A percentile compares a stretch with the other conserved stretches of the same genome.
phyloP scores from a whole-genome alignment of 306 rosid genomes.

The Corylus avellana region DNA sequence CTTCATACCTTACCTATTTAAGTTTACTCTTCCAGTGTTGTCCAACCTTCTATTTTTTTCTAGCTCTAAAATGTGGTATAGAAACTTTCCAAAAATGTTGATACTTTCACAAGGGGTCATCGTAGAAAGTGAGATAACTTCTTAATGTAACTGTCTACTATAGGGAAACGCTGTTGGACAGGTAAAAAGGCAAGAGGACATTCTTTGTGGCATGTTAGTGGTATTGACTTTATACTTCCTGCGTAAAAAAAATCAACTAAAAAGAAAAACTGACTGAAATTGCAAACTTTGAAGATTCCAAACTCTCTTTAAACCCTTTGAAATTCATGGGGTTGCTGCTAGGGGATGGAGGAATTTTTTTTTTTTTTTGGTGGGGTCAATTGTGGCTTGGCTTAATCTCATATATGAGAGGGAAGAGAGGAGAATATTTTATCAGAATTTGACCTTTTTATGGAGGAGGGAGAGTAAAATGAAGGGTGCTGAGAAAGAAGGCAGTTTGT shows the following conservation, averaged over 20 bases:
- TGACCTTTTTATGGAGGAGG: not conserved
- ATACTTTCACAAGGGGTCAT: not conserved
- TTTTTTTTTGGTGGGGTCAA: not conserved
- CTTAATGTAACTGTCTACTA: not conserved
- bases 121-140: not conserved
- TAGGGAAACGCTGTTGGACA: not conserved
- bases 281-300: not conserved
- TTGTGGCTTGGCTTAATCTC: not conserved
- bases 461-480: not conserved
- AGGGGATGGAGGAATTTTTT: not conserved
- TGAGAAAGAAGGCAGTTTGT: not conserved
- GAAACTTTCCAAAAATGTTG: not conserved
- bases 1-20: not conserved
- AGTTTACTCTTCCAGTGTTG: not conserved
- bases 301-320: not conserved
- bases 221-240: not conserved
- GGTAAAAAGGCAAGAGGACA: not conserved
- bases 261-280: not conserved
- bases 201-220: not conserved
- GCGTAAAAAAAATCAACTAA: not conserved
- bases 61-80: not conserved
- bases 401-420: slow-evolving; percentile 2
- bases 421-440: not conserved
- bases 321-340: not conserved
- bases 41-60: not conserved